Base-by-base conservation (phyloP, 2,329 filamentous ascomycete species). In the Westerdykella sp. region DNA sequence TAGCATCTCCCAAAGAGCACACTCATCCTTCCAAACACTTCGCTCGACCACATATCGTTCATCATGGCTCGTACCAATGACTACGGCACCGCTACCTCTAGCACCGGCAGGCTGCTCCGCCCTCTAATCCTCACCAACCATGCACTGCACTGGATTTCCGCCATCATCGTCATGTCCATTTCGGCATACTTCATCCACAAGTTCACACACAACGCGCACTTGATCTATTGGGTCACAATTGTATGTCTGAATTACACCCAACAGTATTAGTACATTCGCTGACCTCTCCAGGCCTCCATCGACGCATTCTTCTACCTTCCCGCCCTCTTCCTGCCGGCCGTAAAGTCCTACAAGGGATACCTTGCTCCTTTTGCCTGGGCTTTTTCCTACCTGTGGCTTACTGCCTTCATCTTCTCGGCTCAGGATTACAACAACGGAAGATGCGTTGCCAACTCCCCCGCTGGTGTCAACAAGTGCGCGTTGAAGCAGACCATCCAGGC, bases 311-410 rank as follows among this genome's bases (percentile, higher is more conserved):
- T 56, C 28, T 53, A 50, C 46, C 34, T 51, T 12, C 46, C 48
- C n/a, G 42, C 47, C 2, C 41, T 53, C 11, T 16, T 39, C 21
- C 42, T 51, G 2, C 50, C 52, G 11, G 30, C 37, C 4, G n/a
- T 55, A 2, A 54, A 49, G 28, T 39, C 42, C 4, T 55, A 58
- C 47, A 56, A 58, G 32, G 53, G 53, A 41, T 53, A 56, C 35
- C 40, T 49, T 21, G 50, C 51, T 1, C 53, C 53, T 1, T 34
- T 56, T 2, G 40, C 46, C 14, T 55, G 49, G 46, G 44, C 50
- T 13, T 43, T 58, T 40, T 48, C 44, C 6, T 58, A 58, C 50
- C 55, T 58, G 11, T 58, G 55, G 55, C 53, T 58, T 30, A 53
- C 52, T 13, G 55, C 50, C 31, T 58, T 56, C 31, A 50, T 56